Conservation (phyloP, 768 basidiomycete species). For the Lactifluus pinguis region DNA sequence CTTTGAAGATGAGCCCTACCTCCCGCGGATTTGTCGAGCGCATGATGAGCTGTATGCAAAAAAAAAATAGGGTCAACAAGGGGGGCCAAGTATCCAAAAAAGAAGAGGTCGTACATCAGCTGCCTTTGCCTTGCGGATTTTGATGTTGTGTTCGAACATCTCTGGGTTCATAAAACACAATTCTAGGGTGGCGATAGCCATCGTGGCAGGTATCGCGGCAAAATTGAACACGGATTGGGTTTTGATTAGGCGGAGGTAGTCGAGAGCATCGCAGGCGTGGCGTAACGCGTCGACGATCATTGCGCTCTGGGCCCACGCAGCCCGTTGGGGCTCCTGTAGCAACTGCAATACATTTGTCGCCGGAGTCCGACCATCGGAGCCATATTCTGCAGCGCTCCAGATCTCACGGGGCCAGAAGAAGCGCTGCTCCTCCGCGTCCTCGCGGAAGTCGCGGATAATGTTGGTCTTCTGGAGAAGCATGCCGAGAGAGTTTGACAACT, state of each 20-base stretch:
- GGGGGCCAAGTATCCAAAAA: too few relatives aligned
- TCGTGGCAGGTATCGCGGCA: constrained; percentile 86
- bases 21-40: constrained; percentile 86
- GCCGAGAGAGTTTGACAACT: constrained; percentile 92
- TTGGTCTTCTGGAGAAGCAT: constrained; percentile 95
- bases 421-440: constrained; percentile 77
- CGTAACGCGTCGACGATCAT: constrained; percentile 85
- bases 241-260: constrained; percentile 78
- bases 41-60: constrained; percentile 67
- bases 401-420: constrained; percentile 96
- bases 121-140: constrained; percentile 90
- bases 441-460: constrained; percentile 90
- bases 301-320: constrained; percentile 73
- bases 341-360: constrained; percentile 68
- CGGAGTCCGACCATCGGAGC: constrained; percentile 25
- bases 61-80: background rate
- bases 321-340: constrained; percentile 49
- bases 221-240: constrained; percentile 95
- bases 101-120: constrained; percentile 48
- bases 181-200: constrained; percentile 92
- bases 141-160: constrained; percentile 83
- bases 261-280: constrained; percentile 78
- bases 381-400: constrained; percentile 57
- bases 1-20: constrained; percentile 80
- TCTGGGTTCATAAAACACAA: constrained; percentile 88